These are phyloP conservation scores for Globisporangium paddicum DNA, from an alignment of 352 stramenopile species.

Conservation along the genomic window DNA sequence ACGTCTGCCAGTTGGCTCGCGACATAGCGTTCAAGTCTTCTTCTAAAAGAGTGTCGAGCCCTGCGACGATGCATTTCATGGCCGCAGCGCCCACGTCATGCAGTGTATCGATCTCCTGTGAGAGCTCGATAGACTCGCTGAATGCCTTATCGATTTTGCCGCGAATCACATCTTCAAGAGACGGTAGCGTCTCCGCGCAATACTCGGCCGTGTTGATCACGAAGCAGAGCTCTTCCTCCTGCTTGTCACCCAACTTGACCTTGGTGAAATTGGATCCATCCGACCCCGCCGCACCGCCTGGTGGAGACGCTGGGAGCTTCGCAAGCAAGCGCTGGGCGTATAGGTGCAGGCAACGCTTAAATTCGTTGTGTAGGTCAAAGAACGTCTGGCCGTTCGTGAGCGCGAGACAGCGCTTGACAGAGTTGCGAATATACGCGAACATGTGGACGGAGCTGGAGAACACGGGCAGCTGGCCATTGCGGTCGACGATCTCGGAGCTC, in stretches of 20 bases:
- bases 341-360: constrained; percentile 75
- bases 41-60: constrained; percentile 90
- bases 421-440: constrained; percentile 99
- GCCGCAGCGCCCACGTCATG: constrained; percentile 93
- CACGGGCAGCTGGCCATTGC: constrained; percentile 92
- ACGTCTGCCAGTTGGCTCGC: constrained; percentile 91
- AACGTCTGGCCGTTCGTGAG: constrained; percentile 97
- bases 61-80: constrained; percentile 94
- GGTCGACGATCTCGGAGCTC: constrained; percentile 92
- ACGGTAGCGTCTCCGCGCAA: constrained; percentile 95
- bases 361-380: constrained; percentile 95
- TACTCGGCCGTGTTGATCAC: constrained; percentile 99
- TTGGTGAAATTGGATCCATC: constrained; percentile 16
- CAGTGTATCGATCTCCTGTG: constrained; percentile 93
- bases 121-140: constrained; percentile 91
- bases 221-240: constrained; percentile 95
- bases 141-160: constrained; percentile 94
- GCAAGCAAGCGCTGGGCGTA: constrained; percentile 75
- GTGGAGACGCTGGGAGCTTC: constrained; percentile 48
- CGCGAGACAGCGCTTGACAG: constrained; percentile 95
- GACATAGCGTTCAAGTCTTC: constrained; percentile 87
- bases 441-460: constrained; percentile 97
- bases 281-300: constrained; percentile 3
- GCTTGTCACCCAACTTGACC: constrained; percentile 78
- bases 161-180: constrained; percentile 95